phyloP scores from a whole-genome alignment of 176 grass and related monocot species.

The Hyparrhenia diplandra region DNA sequence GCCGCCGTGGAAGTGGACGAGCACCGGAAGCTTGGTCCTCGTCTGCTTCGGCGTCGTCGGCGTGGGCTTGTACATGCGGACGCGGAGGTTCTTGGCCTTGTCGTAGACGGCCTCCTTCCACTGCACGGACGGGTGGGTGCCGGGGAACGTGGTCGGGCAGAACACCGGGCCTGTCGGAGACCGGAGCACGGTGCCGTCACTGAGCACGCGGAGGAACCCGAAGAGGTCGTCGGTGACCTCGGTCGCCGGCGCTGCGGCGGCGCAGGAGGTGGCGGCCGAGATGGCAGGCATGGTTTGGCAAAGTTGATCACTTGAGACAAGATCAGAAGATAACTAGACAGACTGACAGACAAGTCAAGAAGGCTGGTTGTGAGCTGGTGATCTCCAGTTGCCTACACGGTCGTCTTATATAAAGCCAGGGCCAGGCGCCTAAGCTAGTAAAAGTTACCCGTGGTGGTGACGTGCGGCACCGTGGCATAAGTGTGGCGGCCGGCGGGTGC shows the following conservation, averaged over 20 bases:
- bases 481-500: no score
- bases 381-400: background rate
- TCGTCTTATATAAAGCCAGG: conserved; percentile 28
- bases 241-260: background rate
- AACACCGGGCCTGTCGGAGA: conserved; percentile 28
- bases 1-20: conserved; percentile 78
- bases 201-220: conserved; percentile 40
- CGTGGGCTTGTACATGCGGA: conserved; percentile 57
- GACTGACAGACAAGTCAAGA: background rate
- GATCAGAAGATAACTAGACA: background rate
- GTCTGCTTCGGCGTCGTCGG: background rate
- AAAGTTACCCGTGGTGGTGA: no score
- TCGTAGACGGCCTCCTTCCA: conserved; percentile 69
- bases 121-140: conserved; percentile 40
- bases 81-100: conserved; percentile 46
- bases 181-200: conserved; percentile 46
- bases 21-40: conserved; percentile 50
- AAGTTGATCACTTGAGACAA: background rate
- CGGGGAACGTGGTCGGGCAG: conserved; percentile 29
- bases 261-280: background rate
- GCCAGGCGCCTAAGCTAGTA: no score
- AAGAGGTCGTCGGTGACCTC: conserved; percentile 34
- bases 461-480: no score
- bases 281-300: conserved; percentile 30
- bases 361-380: background rate